Conservation (phyloP, 1,139 yeast genomes). For the Pichia norvegensis region DNA sequence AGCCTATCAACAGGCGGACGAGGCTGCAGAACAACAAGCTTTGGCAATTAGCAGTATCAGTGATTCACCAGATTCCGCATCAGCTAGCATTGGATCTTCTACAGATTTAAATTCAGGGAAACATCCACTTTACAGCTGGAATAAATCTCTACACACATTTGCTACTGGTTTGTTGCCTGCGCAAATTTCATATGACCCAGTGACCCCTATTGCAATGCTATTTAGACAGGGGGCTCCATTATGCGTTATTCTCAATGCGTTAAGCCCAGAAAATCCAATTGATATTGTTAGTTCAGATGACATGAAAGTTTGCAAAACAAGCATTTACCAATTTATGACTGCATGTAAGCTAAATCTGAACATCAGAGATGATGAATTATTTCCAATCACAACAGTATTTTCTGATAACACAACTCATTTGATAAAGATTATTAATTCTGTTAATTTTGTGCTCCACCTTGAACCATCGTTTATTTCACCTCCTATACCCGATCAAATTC, state of each 20-base stretch:
- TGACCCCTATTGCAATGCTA: constrained; percentile 79
- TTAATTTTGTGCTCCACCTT: constrained; percentile 52
- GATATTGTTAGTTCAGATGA: constrained; percentile 67
- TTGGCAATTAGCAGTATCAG: constrained; percentile 34
- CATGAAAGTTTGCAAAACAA: constrained; percentile 75
- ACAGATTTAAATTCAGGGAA: background rate
- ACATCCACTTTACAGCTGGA: constrained; percentile 17
- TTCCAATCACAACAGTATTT: constrained; percentile 86
- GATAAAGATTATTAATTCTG: constrained; percentile 62
- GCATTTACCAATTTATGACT: constrained; percentile 81
- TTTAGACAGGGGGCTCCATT: constrained; percentile 91
- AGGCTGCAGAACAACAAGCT: constrained; percentile 66
- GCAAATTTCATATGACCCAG: constrained; percentile 76
- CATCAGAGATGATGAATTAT: constrained; percentile 72
- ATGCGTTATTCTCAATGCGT: constrained; percentile 69
- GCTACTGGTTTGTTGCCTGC: constrained; percentile 74
- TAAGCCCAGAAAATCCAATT: constrained; percentile 37
- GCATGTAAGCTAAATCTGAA: constrained; percentile 77
- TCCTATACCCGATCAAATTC: constrained; percentile 23
- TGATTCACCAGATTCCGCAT: background rate
- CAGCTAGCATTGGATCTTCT: background rate
- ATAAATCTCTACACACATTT: constrained; percentile 44
- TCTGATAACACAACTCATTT: constrained; percentile 76
- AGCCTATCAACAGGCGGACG: constrained; percentile 57
- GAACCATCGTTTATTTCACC: constrained; percentile 33